Evolutionary conservation across 345 rosid species (phyloP).

Genomic region (Salix caprea): DNA sequence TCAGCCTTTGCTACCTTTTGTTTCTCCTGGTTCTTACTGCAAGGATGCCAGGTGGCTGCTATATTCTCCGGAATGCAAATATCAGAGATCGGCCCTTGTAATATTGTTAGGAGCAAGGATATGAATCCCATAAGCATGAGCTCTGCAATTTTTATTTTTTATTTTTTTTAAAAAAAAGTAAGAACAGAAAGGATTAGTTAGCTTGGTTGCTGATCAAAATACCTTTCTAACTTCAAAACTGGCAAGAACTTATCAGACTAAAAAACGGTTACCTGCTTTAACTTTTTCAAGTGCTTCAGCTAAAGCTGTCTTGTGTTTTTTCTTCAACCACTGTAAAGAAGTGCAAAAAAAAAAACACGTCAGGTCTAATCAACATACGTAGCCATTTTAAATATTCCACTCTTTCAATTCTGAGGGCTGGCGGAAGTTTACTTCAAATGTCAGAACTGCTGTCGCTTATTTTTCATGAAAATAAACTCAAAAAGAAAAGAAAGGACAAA

Average conservation of each 20-base stretch:
- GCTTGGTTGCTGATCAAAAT: not conserved
- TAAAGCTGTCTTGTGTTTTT: constrained; percentile 57
- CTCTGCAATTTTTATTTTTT: constrained; percentile 31
- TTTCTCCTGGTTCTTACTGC: constrained; percentile 10
- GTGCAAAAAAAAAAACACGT: not conserved
- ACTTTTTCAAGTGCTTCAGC: constrained; percentile 88
- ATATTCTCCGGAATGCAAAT: constrained; percentile 43
- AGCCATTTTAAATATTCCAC: not conserved
- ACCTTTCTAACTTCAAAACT: not conserved
- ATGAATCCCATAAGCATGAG: constrained; percentile 75
- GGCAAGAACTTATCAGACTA: not conserved
- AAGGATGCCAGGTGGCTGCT: constrained; percentile 71
- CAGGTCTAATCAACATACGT: not conserved
- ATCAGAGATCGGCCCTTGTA: constrained; percentile 38
- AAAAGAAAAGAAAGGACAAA: not conserved
- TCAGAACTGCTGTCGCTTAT: not conserved
- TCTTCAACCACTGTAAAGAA: constrained; percentile 59
- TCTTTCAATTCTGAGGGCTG: not conserved
- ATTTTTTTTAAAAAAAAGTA: not conserved
- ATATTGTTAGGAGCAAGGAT: constrained; percentile 56
- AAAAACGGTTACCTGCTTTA: constrained; percentile 58
- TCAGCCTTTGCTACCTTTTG: not conserved
- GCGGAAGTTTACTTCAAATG: not conserved
- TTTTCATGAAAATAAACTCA: not conserved
- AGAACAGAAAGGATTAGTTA: not conserved